Evolutionary conservation across 352 stramenopile species (phyloP), one percentile per base, ranked within the genome.

Genomic region (Globisporangium nodosum): DNA sequence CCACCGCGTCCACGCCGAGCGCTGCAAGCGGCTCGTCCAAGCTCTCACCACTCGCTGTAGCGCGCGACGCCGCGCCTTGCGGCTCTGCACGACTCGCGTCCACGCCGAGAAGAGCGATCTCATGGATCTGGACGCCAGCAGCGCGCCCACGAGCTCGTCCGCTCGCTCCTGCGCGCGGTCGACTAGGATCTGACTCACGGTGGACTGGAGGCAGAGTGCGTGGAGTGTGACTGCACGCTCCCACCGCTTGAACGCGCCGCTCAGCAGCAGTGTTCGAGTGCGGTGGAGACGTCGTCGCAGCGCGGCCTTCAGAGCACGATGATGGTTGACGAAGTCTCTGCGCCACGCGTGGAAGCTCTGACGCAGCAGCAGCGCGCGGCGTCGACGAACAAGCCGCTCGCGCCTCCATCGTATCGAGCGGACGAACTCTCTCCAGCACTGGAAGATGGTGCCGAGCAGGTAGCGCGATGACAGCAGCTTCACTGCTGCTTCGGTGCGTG

Each of bases 101-200:
- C 53, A 61, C 37, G 39, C 31, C 5, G 13, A 18, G 27, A 65
- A 54, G 53, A 31, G n/a, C 1, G 31, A 11, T 21, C 15, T 51
- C 40, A 47, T 8, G 20, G 40, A 42, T 37, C 27, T 65, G 40
- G 16, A 49, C 13, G 12, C 16, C 3, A 31, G n/a, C 15, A 54
- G 30, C 8, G 40, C 7, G 0, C 30, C 18, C 46, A 53, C 52
- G 12, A 61, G 31, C 39, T 43, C 30, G 3, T 37, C 31, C 9
- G 20, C 37, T 42, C 53, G 59, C 16, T 61, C 54, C 20, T 63
- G 40, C 2, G 47, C 51, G 3, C 27, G 24, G 7, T 60, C 59
- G 15, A 61, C 52, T 6, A 65, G 40, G 33, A 63, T 58, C 16
- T 58, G 50, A 13, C 33, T 35, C 39, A 63, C 49, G 1, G 57